phyloP scores from a whole-genome alignment of 129 eudicot species.

The Centaurea solstitialis region DNA sequence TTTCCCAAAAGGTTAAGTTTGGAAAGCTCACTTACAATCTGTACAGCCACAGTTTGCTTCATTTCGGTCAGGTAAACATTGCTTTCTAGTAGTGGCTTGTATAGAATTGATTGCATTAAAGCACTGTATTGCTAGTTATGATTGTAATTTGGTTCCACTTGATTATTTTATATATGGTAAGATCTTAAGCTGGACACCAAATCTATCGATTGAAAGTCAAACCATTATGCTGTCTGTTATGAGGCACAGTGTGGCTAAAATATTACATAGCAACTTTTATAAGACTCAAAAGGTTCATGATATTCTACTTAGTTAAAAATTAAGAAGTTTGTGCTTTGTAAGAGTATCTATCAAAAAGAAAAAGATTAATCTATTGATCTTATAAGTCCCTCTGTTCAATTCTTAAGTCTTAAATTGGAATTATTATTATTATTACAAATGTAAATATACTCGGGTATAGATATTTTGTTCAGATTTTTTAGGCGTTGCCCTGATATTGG shows the following conservation, averaged over 20 bases:
- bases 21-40: constrained; percentile 83
- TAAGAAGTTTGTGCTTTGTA: neutral
- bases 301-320: neutral
- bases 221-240: neutral
- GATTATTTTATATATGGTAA: neutral
- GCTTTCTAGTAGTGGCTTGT: neutral
- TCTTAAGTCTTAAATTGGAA: too few species aligned
- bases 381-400: too few species aligned
- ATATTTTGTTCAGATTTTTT: too few species aligned
- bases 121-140: neutral
- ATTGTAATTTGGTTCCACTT: neutral
- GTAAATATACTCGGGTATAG: too few species aligned
- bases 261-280: neutral
- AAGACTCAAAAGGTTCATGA: neutral
- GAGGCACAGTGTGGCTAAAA: neutral
- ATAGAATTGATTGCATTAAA: neutral
- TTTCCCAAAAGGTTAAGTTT: constrained; percentile 53
- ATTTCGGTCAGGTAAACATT: constrained; percentile 83
- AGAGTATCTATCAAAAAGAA: neutral
- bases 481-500: too few species aligned
- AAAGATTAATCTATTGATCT: neutral
- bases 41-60: constrained; percentile 97
- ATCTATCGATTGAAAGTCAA: neutral
- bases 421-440: too few species aligned
- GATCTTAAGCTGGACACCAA: neutral